Evolutionary conservation across 495 filamentous ascomycete genomes (phyloP).

Genomic region (Daldinia childiae): DNA sequence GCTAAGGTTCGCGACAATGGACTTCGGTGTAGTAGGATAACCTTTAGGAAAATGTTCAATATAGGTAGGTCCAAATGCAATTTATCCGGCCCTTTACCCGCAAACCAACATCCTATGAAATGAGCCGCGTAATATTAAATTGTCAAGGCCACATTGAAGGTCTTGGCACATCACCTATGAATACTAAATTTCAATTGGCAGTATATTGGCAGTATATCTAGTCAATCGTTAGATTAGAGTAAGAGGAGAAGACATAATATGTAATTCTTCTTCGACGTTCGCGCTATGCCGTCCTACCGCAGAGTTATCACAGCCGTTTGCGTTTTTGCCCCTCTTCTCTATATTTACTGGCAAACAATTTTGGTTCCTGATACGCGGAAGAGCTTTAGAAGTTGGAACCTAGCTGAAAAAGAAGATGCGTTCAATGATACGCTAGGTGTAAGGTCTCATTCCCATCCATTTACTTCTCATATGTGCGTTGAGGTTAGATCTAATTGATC

Average conservation of each 20-base stretch:
- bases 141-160: constrained; percentile 4
- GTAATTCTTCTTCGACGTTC: background rate
- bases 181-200: background rate
- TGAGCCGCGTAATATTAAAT: constrained; percentile 10
- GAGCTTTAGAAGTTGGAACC: background rate
- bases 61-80: too few relatives aligned
- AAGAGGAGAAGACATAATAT: constrained; percentile 2
- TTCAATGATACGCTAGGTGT: constrained; percentile 36
- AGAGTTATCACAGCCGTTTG: constrained; percentile 22
- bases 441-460: background rate
- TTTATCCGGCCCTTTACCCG: constrained; percentile 37
- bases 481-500: background rate
- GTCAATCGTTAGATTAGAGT: background rate
- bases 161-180: background rate
- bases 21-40: too few relatives aligned
- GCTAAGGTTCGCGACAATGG: too few relatives aligned
- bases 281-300: constrained; percentile 25
- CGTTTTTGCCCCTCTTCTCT: constrained; percentile 29
- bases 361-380: background rate
- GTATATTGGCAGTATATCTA: background rate
- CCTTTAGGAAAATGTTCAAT: too few relatives aligned
- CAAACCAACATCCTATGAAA: background rate
- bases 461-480: background rate
- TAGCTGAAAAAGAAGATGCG: background rate
- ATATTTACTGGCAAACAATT: constrained; percentile 30